A percentile compares a stretch with the other conserved stretches of the same genome.
phyloP scores from a whole-genome alignment of 2,329 filamentous ascomycete genomes.

The Chaetomiaceae sp. region DNA sequence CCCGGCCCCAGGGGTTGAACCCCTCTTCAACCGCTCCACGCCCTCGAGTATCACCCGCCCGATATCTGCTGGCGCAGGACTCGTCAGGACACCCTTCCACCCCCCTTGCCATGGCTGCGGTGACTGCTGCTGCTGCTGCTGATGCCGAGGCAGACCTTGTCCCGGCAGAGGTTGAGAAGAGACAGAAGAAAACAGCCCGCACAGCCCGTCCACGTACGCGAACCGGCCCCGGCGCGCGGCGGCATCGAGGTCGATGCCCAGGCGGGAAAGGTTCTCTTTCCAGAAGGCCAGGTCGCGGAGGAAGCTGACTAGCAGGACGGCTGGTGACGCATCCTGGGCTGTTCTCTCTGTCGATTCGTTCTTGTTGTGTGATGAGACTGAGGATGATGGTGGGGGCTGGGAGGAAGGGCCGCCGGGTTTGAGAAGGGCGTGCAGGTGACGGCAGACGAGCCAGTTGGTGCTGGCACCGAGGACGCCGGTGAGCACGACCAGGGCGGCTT shows the following conservation, averaged over 20 bases:
- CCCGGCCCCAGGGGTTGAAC: neutral
- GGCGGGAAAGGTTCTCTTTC: constrained; percentile 62
- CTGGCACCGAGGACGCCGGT: constrained; percentile 62
- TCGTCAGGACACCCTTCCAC: constrained; percentile 27
- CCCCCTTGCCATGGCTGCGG: neutral
- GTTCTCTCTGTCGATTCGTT: too few relatives aligned
- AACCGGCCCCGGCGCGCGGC: constrained; percentile 56
- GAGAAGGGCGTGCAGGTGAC: constrained; percentile 49
- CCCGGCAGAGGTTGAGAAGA: too few relatives aligned
- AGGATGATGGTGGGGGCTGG: constrained; percentile 3
- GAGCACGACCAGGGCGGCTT: constrained; percentile 59
- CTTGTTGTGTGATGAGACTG: too few relatives aligned
- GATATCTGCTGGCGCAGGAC: constrained; percentile 34
- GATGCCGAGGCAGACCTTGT: constrained; percentile 6
- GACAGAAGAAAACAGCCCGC: constrained; percentile 37
- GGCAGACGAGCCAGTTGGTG: constrained; percentile 61
- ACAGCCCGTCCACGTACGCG: constrained; percentile 70
- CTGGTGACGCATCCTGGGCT: too few relatives aligned
- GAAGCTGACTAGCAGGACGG: constrained; percentile 77
- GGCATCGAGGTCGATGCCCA: constrained; percentile 67
- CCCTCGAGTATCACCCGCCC: constrained; percentile 37
- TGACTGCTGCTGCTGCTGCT: neutral
- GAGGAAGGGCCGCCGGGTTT: too few relatives aligned
- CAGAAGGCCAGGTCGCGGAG: constrained; percentile 75
- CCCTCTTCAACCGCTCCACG: constrained; percentile 32